These are phyloP conservation scores for Monosporascus ibericus DNA, from an alignment of 2,329 filamentous ascomycete genomes.

Conservation along the genomic window DNA sequence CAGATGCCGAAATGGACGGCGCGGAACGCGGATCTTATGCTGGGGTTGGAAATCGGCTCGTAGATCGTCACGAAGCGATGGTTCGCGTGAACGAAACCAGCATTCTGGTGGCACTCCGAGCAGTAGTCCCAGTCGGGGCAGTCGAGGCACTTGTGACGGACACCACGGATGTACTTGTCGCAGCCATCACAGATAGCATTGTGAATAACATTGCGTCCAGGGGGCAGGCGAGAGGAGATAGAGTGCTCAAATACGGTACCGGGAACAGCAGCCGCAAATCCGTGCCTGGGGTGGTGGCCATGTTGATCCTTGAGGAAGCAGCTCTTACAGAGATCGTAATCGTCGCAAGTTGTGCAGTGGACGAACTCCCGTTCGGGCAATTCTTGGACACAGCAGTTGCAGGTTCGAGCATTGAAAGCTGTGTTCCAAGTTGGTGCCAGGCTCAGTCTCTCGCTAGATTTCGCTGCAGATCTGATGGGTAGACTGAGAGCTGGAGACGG, in stretches of 20 bases:
- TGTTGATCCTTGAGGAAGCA: constrained; percentile 75
- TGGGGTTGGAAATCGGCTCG: constrained; percentile 50
- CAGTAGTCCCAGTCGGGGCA: constrained; percentile 99
- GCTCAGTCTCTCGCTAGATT: not conserved
- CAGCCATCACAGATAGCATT: constrained; percentile 93
- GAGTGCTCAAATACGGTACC: constrained; percentile 55
- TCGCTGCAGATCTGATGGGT: constrained; percentile 11
- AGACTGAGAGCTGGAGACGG: constrained; percentile 4
- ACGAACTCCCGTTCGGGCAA: constrained; percentile 74
- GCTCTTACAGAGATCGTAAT: constrained; percentile 83
- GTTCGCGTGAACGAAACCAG: constrained; percentile 63
- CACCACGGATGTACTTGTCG: constrained; percentile 77
- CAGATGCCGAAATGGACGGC: constrained; percentile 76
- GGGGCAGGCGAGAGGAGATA: constrained; percentile 62
- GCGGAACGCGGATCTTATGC: constrained; percentile 32
- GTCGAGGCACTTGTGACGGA: constrained; percentile 93
- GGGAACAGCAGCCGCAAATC: constrained; percentile 63
- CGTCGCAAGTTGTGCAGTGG: constrained; percentile 76
- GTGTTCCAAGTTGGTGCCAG: constrained; percentile 4
- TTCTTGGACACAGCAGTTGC: constrained; percentile 62
- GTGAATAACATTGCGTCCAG: constrained; percentile 77
- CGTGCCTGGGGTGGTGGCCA: constrained; percentile 85
- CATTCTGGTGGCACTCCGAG: constrained; percentile 63
- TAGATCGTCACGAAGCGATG: constrained; percentile 91
- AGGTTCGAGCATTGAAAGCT: constrained; percentile 47